These are phyloP conservation scores for Exidia glandulosa DNA, from an alignment of 768 basidiomycete genomes.

Conservation along the genomic window DNA sequence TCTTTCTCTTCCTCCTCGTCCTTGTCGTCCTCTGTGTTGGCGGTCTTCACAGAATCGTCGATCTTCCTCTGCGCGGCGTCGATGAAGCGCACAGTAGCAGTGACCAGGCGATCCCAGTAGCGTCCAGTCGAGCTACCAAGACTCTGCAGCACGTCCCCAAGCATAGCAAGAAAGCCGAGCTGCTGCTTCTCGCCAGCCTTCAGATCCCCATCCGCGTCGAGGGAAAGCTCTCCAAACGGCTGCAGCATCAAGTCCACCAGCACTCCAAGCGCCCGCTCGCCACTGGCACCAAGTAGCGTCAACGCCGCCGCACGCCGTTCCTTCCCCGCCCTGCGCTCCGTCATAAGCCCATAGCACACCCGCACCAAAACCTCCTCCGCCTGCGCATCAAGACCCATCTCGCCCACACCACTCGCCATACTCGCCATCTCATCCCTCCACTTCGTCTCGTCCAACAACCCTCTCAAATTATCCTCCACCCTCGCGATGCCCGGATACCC, in stretches of 20 bases:
- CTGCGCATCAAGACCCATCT: conserved; percentile 35
- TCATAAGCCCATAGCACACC: conserved; percentile 79
- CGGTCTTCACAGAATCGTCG: conserved; percentile 14
- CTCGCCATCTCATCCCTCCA: conserved; percentile 83
- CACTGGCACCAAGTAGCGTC: conserved; percentile 55
- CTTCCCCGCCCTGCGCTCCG: conserved; percentile 54
- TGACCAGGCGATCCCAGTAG: conserved; percentile 70
- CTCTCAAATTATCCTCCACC: conserved; percentile 54
- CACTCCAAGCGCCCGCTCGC: conserved; percentile 58
- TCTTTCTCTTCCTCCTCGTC: conserved; percentile 26
- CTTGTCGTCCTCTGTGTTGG: conserved; percentile 24
- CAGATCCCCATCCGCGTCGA: conserved; percentile 8
- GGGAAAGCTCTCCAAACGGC: conserved; percentile 20
- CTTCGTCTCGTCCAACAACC: conserved; percentile 69
- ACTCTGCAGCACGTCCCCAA: conserved; percentile 75
- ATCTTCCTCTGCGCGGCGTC: conserved; percentile 53
- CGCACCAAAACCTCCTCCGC: conserved; percentile 58
- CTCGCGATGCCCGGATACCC: conserved; percentile 47
- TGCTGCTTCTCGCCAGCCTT: conserved; percentile 48
- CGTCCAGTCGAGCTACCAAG: conserved; percentile 59
- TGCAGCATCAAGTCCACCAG: conserved; percentile 73
- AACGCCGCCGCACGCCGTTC: conserved; percentile 70
- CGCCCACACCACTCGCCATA: conserved; percentile 50
- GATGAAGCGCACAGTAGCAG: conserved; percentile 53
- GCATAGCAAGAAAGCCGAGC: conserved; percentile 71